These are phyloP conservation scores for Citrus cavaleriei DNA, from an alignment of 345 rosid genomes.

Conservation along the genomic window DNA sequence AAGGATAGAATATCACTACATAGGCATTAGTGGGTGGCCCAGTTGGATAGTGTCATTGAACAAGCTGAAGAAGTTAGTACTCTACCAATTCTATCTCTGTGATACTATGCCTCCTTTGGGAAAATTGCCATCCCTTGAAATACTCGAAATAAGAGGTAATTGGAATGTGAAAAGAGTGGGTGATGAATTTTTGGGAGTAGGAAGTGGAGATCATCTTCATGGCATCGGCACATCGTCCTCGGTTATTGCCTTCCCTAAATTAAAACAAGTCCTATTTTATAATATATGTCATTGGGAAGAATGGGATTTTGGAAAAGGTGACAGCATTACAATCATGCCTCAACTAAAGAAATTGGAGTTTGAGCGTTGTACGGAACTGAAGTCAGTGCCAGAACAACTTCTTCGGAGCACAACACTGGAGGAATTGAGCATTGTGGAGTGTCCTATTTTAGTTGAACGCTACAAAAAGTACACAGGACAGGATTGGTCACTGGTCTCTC, in stretches of 20 bases:
- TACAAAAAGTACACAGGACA: no score
- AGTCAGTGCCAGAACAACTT: neutral
- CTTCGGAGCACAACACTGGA: neutral
- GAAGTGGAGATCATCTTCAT: no score
- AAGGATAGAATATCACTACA: neutral
- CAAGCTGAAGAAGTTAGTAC: neutral
- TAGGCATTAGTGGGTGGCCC: neutral
- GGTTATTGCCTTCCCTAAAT: neutral
- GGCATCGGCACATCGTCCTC: neutral
- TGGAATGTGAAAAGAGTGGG: neutral
- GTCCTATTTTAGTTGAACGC: no score
- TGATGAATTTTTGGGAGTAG: neutral
- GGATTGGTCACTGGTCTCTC: neutral
- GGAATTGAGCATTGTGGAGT: no score
- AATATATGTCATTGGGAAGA: neutral
- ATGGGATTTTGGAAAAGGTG: neutral
- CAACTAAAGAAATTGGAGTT: neutral
- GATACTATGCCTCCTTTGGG: neutral
- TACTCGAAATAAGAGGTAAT: rapidly evolving
- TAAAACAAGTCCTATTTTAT: rapidly evolving
- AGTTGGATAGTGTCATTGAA: neutral
- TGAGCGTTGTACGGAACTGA: neutral
- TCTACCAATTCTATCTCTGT: rapidly evolving
- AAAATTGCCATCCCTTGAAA: neutral
- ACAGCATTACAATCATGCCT: neutral